Conservation (phyloP, 2,329 filamentous ascomycete species). For the Bretziella fagacearum region DNA sequence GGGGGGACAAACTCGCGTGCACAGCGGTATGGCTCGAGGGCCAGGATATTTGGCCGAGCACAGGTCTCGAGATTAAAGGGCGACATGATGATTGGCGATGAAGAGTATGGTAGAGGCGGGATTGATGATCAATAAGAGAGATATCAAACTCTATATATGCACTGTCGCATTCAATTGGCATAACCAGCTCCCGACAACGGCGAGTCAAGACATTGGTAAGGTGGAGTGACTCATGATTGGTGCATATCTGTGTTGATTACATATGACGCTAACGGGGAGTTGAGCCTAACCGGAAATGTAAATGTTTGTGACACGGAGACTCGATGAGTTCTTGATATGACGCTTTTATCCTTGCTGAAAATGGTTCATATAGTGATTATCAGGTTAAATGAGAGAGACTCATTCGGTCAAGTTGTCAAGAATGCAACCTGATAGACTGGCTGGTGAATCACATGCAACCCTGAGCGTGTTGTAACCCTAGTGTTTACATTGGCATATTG, state of each 20-base stretch:
- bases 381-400: too few relatives aligned
- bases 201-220: not conserved
- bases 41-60: constrained; percentile 59
- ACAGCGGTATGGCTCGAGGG: constrained; percentile 63
- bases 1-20: constrained; percentile 52
- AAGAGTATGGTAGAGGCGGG: not conserved
- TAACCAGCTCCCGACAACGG: constrained; percentile 3
- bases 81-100: constrained; percentile 28
- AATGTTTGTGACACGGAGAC: too few relatives aligned
- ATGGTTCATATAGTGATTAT: too few relatives aligned
- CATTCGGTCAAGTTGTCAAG: not conserved
- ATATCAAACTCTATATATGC: not conserved
- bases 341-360: too few relatives aligned
- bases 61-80: constrained; percentile 59
- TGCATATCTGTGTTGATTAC: not conserved
- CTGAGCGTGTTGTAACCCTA: not conserved
- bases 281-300: too few relatives aligned
- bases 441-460: not conserved
- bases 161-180: not conserved
- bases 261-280: too few relatives aligned
- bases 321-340: too few relatives aligned
- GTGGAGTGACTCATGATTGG: constrained; percentile 13
- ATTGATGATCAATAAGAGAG: not conserved
- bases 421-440: not conserved
- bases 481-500: not conserved